Evolutionary conservation across 148 eudicot species (phyloP), one percentile per base, ranked within the genome.

Genomic region (Polygonum maritimum): DNA sequence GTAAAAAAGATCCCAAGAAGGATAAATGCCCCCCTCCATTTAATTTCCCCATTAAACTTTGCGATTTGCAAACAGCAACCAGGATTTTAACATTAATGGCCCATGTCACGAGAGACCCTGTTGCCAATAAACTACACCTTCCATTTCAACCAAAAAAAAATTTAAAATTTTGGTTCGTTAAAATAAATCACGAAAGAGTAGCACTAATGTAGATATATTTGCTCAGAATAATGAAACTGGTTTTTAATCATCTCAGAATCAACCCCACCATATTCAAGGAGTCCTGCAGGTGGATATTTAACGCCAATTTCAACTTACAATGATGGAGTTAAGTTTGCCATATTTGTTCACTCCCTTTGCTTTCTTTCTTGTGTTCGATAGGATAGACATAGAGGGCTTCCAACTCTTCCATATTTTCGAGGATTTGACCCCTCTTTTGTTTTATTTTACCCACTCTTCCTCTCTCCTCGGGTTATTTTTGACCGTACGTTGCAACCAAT

Each of bases 341-440:
- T 7, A 45, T 45, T 45, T 45, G 48, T 55, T 21, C 62, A 55
- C 9, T 55, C n/a, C 19, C 31, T 21, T 55, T 26, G 0, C 31
- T 26, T 26, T 26, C 31, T 26, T 26, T 26, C 31, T 26, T 26
- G 31, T 26, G 58, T 8, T 3, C 0, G 2, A 16, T 3, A 2
- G n/a, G 58, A 19, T 54, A 7, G 11, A 47, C 8, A 16, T 54
- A 16, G 21, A 54, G 19, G 6, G 19, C n/a, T 47, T n/a, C 58
- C 58, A 54, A 8, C 1, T 55, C 2, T 5, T 60, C 69, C 16
- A 60, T 22, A 33, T 22, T 60, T 60, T 60, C 36, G 26, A 60
- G 15, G 31, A 60, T 60, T 60, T 60, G 69, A 60, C 69, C 69
- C 69, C 18, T 60, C 69, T 60, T 60, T 60, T 60, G 69, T 60